A percentile compares a stretch with the other conserved stretches of the same genome.
Evolutionary conservation across 805 yeast species (phyloP).

Genomic region (Sugiyamaella qingdaonensis): DNA sequence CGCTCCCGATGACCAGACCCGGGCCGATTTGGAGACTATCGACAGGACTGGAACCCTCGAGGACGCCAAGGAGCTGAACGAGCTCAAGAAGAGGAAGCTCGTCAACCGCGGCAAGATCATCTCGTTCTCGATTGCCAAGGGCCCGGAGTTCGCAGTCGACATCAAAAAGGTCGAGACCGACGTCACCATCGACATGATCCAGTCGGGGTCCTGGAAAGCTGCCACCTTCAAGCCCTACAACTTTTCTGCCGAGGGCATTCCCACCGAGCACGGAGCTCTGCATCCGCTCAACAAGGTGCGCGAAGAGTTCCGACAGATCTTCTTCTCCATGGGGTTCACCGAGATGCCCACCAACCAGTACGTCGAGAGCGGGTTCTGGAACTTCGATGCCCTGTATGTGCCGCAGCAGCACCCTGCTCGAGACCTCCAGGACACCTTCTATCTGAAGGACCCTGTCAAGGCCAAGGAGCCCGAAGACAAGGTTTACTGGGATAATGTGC

Average conservation of each 20-base stretch:
- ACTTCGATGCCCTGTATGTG: slow-evolving; percentile 91
- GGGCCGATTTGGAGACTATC: slow-evolving; percentile 56
- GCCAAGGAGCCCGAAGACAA: slow-evolving; percentile 83
- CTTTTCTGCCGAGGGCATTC: slow-evolving; percentile 90
- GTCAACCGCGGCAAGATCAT: slow-evolving; percentile 64
- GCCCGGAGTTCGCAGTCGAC: slow-evolving; percentile 75
- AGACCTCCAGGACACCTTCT: slow-evolving; percentile 97
- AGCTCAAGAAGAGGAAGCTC: slow-evolving; percentile 92
- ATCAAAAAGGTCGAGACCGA: slow-evolving; percentile 86
- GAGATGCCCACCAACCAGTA: slow-evolving; percentile 99
- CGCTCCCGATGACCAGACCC: slow-evolving; percentile 64
- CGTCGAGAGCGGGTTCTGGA: slow-evolving; percentile 99
- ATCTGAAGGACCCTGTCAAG: slow-evolving; percentile 83
- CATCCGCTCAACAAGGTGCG: slow-evolving; percentile 96
- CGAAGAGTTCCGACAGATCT: slow-evolving; percentile 96
- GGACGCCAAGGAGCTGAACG: slow-evolving; percentile 66
- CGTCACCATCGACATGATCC: slow-evolving; percentile 88
- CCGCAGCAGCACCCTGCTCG: slow-evolving; percentile 99
- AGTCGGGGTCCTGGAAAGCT: slow-evolving; percentile 74
- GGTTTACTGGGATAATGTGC: slow-evolving; percentile 70
- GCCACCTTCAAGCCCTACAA: slow-evolving; percentile 91
- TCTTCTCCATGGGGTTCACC: slow-evolving; percentile 95
- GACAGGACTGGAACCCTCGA: slow-evolving; percentile 49
- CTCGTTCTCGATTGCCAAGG: slow-evolving; percentile 74
- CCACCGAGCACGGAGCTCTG: slow-evolving; percentile 84